A percentile compares a stretch with the other conserved stretches of the same genome.
These are phyloP conservation scores for Neofusicoccum parvum DNA, from an alignment of 2,329 filamentous ascomycete species.

Conservation along the genomic window DNA sequence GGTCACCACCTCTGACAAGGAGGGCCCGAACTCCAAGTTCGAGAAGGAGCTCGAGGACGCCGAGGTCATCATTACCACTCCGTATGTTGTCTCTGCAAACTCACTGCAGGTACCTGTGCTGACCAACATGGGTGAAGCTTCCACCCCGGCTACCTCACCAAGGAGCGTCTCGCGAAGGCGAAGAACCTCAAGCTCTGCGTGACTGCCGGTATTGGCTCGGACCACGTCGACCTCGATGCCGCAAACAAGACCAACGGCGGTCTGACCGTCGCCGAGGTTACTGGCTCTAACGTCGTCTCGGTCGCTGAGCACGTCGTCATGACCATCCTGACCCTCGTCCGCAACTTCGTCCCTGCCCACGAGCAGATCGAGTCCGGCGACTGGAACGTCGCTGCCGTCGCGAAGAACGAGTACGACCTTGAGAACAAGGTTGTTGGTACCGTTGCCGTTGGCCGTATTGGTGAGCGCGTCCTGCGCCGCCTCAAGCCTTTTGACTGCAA, in stretches of 20 bases:
- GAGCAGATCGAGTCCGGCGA: constrained; percentile 87
- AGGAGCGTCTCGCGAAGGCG: constrained; percentile 92
- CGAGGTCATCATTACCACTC: constrained; percentile 98
- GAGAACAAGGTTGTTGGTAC: constrained; percentile 98
- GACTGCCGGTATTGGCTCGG: constrained; percentile 96
- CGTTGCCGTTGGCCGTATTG: constrained; percentile 95
- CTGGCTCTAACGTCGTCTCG: constrained; percentile 96
- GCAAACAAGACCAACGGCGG: constrained; percentile 99
- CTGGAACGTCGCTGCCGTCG: constrained; percentile 93
- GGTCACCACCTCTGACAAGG: constrained; percentile 97
- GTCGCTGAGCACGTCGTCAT: constrained; percentile 99
- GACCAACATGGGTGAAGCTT: constrained; percentile 60
- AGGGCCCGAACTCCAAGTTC: constrained; percentile 88
- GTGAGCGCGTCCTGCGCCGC: constrained; percentile 93
- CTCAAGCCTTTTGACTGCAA: constrained; percentile 99
- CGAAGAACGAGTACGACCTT: constrained; percentile 98
- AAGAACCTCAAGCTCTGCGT: constrained; percentile 99
- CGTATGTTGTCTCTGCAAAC: constrained; percentile 57
- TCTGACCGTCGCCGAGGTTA: constrained; percentile 95
- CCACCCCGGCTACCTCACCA: constrained; percentile 97
- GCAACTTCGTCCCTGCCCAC: constrained; percentile 98
- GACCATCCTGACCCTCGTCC: constrained; percentile 94
- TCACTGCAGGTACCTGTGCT: constrained; percentile 23
- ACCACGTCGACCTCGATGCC: constrained; percentile 95
- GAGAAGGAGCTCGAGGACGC: constrained; percentile 95